Conservation (phyloP, 805 yeast genomes). For the Candida hungchunana region DNA sequence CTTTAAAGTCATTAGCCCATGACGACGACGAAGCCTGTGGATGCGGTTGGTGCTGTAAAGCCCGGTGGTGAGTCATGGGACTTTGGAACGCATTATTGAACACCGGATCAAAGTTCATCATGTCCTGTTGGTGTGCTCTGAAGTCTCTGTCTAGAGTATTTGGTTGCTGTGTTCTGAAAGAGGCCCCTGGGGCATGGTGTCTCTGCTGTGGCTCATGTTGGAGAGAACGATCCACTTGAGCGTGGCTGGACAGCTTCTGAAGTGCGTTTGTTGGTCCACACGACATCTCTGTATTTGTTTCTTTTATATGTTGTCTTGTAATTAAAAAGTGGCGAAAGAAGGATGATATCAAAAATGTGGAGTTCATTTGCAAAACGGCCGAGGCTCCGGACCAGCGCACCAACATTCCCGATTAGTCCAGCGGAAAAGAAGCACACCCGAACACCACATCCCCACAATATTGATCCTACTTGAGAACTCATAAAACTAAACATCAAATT, state of each 20-base stretch:
- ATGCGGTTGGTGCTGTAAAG: slow-evolving; percentile 7
- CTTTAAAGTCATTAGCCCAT: slow-evolving; percentile 26
- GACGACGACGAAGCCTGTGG: slow-evolving; percentile 5
- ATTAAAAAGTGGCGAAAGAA: neutral
- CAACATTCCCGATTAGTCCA: neutral
- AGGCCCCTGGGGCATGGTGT: slow-evolving; percentile 4
- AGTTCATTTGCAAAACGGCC: neutral
- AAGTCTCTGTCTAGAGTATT: slow-evolving; percentile 19
- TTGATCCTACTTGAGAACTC: too few relatives aligned
- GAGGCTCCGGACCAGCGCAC: neutral
- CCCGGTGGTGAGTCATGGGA: slow-evolving; percentile 2
- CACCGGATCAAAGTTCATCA: slow-evolving; percentile 11
- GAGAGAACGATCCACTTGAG: slow-evolving; percentile 25
- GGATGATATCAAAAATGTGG: neutral
- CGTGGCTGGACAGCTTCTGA: slow-evolving; percentile 22
- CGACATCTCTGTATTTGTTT: slow-evolving; percentile 8
- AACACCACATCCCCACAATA: neutral
- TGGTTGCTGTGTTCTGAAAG: slow-evolving; percentile 16
- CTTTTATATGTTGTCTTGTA: neutral
- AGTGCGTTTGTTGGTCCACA: slow-evolving; percentile 27
- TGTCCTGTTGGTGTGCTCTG: slow-evolving; percentile 16
- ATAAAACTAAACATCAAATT: slow-evolving; percentile 7
- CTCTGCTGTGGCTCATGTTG: slow-evolving; percentile 20
- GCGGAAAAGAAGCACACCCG: neutral
- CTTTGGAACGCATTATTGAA: slow-evolving; percentile 10